Evolutionary conservation across 192 early-diverging fungal species (phyloP).

Genomic region (Phlyctochytrium bullatum): DNA sequence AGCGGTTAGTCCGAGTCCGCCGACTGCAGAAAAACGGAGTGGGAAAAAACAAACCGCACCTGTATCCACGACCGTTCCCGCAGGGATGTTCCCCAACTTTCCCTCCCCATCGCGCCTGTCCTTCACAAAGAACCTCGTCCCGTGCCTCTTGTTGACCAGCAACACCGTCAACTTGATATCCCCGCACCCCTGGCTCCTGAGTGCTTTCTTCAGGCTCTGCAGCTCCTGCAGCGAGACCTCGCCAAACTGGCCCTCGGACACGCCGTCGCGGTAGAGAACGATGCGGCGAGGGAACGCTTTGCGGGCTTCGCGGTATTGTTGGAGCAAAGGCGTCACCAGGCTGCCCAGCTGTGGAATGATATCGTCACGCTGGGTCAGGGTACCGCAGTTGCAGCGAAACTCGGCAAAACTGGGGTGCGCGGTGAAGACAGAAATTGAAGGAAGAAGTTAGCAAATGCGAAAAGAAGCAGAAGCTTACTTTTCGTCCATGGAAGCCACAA

Average conservation of each 20-base stretch:
- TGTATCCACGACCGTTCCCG: slow-evolving; percentile 44
- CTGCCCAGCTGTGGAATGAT: too few species aligned
- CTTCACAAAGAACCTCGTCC: slow-evolving; percentile 61
- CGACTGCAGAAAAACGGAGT: slow-evolving; percentile 15
- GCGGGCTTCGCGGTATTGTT: too few species aligned
- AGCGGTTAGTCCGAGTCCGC: neutral
- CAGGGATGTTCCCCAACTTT: slow-evolving; percentile 38
- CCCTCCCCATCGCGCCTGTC: slow-evolving; percentile 12
- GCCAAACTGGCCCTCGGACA: slow-evolving; percentile 76
- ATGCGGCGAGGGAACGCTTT: too few species aligned
- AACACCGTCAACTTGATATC: slow-evolving; percentile 54
- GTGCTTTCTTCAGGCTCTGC: slow-evolving; percentile 55
- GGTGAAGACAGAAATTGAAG: too few species aligned
- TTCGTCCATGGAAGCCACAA: slow-evolving; percentile 45
- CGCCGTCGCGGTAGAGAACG: slow-evolving; percentile 82
- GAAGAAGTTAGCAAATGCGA: too few species aligned
- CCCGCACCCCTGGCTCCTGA: slow-evolving; percentile 16
- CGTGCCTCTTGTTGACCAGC: slow-evolving; percentile 77
- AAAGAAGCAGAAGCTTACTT: slow-evolving; percentile 5
- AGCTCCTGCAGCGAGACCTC: slow-evolving; percentile 68
- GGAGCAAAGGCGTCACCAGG: too few species aligned
- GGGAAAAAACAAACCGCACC: slow-evolving; percentile 22
- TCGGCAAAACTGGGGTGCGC: too few species aligned
- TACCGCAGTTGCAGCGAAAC: too few species aligned
- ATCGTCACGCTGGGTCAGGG: too few species aligned